A percentile compares a stretch with the other conserved stretches of the same genome.
Conservation (phyloP, 1,139 yeast genomes). For the Saccharomyces hybrid region DNA sequence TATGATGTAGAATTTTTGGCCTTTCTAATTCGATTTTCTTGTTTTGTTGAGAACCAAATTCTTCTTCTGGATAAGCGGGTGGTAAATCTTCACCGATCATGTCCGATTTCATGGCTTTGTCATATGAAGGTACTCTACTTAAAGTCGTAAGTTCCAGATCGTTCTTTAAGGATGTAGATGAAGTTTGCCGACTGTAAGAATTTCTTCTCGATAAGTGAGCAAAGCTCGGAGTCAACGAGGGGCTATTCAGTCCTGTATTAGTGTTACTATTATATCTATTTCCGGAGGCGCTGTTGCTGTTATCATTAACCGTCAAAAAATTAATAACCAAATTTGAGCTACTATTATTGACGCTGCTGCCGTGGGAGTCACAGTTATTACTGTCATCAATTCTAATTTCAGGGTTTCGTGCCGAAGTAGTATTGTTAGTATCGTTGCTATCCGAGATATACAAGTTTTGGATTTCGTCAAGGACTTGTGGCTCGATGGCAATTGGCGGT, state of each 20-base stretch:
- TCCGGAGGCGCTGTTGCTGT: neutral
- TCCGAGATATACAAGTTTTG: conserved; percentile 7
- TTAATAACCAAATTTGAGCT: neutral
- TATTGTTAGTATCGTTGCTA: neutral
- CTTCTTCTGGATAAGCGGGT: conserved; percentile 45
- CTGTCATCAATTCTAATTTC: neutral
- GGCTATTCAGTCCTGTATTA: conserved; percentile 28
- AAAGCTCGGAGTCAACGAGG: conserved; percentile 41
- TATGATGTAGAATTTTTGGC: conserved; percentile 16
- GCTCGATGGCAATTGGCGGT: conserved; percentile 27
- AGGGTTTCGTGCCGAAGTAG: neutral
- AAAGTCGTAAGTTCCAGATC: conserved; percentile 42
- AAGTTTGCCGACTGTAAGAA: conserved; percentile 31
- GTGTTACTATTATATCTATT: neutral
- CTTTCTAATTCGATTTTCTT: conserved; percentile 11
- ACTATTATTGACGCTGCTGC: neutral
- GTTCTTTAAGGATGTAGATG: conserved; percentile 17
- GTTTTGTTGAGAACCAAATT: conserved; percentile 2
- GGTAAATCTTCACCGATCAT: conserved; percentile 44
- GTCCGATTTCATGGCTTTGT: conserved; percentile 56
- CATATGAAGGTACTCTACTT: conserved; percentile 75
- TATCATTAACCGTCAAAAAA: neutral
- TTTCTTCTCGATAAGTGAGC: conserved; percentile 54
- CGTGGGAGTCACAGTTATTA: neutral
- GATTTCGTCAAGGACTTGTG: conserved; percentile 21